Evolutionary conservation across 2,329 filamentous ascomycete genomes (phyloP).

Genomic region (Cladosporium sp.): DNA sequence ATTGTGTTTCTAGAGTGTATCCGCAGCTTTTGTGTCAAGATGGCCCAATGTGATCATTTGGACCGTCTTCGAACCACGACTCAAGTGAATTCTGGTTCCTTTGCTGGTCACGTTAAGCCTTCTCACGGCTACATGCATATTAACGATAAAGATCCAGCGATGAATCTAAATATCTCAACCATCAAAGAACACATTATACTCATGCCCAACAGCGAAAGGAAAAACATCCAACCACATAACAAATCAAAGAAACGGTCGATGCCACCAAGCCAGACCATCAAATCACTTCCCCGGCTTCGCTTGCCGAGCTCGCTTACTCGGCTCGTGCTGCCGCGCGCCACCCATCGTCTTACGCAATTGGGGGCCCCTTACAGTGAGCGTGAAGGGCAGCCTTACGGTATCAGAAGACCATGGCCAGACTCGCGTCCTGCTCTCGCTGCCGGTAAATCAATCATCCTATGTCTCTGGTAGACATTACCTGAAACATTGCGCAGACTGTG

Average conservation of each 20-base stretch:
- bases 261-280: not conserved
- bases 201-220: not conserved
- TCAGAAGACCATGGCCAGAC: constrained; percentile 4
- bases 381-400: not conserved
- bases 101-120: not conserved
- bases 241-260: not conserved
- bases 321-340: constrained; percentile 10
- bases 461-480: not conserved
- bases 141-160: too few species aligned
- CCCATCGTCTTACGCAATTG: constrained; percentile 8
- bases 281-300: constrained; percentile 9
- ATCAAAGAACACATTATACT: not conserved
- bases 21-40: too few species aligned
- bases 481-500: not conserved
- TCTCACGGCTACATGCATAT: too few species aligned
- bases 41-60: too few species aligned
- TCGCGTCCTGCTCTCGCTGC: not conserved
- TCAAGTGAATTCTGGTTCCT: too few species aligned
- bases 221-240: not conserved
- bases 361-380: not conserved
- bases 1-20: too few species aligned
- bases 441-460: not conserved
- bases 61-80: not conserved
- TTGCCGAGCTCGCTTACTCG: constrained; percentile 9
- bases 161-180: not conserved